These are phyloP conservation scores for Ministeria vibrans DNA, from an alignment of 78 protist species.

Conservation along the genomic window DNA sequence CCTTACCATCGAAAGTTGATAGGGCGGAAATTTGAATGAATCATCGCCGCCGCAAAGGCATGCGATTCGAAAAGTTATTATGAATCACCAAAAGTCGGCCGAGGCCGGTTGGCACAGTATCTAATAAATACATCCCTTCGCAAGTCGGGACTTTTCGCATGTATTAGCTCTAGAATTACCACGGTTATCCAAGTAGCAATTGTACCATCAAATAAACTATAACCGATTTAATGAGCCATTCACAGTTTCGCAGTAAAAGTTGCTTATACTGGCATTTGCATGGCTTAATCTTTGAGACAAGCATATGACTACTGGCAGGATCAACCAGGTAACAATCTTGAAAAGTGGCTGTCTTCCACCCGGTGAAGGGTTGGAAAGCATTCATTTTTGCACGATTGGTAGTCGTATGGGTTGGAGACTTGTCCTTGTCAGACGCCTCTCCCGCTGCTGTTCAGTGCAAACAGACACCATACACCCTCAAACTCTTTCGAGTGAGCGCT, in stretches of 20 bases:
- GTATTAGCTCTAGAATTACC: conserved; percentile 84
- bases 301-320: conserved; percentile 90
- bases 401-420: too few species aligned
- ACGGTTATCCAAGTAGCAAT: conserved; percentile 71
- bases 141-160: conserved; percentile 40
- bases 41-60: conserved; percentile 50
- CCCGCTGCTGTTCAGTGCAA: too few species aligned
- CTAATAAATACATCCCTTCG: conserved; percentile 58
- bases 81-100: conserved; percentile 57
- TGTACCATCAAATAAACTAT: conserved; percentile 62
- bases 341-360: background rate
- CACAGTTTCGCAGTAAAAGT: conserved; percentile 66
- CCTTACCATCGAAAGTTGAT: conserved; percentile 86
- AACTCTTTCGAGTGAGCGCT: too few species aligned
- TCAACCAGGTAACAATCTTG: conserved; percentile 59
- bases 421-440: too few species aligned
- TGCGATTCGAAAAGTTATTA: conserved; percentile 72
- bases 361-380: too few species aligned
- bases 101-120: conserved; percentile 14
- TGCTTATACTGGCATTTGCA: conserved; percentile 75
- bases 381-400: too few species aligned
- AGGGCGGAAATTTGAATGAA: conserved; percentile 83
- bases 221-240: conserved; percentile 76
- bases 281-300: conserved; percentile 86
- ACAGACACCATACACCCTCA: too few species aligned